These are phyloP conservation scores for Coemansia sp. DNA, from an alignment of 192 early-diverging fungal species.

Conservation along the genomic window DNA sequence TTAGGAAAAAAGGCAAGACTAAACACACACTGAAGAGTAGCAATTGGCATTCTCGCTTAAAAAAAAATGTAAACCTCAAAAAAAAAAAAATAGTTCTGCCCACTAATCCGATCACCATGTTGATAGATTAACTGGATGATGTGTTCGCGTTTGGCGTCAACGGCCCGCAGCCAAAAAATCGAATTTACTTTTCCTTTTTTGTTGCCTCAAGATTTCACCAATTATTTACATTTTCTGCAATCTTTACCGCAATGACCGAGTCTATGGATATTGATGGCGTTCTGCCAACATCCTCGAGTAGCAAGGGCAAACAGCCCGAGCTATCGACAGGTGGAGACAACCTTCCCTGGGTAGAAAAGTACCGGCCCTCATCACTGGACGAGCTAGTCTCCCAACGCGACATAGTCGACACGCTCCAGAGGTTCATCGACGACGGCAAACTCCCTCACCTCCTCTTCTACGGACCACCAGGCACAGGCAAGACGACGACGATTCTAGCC, in stretches of 20 bases:
- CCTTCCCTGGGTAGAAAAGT: slow-evolving; percentile 92
- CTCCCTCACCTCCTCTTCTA: slow-evolving; percentile 97
- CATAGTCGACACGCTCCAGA: slow-evolving; percentile 87
- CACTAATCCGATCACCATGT: background rate
- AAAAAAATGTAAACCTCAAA: slow-evolving; percentile 1
- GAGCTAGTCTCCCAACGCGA: slow-evolving; percentile 94
- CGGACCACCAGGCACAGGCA: slow-evolving; percentile 97
- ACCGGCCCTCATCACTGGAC: slow-evolving; percentile 83
- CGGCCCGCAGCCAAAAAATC: background rate
- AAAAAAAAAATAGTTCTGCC: slow-evolving; percentile 3
- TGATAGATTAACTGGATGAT: background rate
- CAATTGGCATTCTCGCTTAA: slow-evolving; percentile 2
- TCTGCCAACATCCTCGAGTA: background rate
- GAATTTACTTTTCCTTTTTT: background rate
- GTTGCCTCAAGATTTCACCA: background rate
- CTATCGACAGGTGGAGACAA: slow-evolving; percentile 12
- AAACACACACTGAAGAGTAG: background rate
- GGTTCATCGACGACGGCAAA: slow-evolving; percentile 89
- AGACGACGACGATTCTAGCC: slow-evolving; percentile 96
- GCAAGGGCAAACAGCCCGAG: slow-evolving; percentile 53
- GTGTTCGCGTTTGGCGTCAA: background rate
- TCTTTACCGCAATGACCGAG: slow-evolving; percentile 31
- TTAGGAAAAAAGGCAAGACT: background rate
- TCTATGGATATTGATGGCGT: slow-evolving; percentile 51
- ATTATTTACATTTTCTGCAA: background rate